Conservation (phyloP, 352 stramenopile species). For the Phytophthora nicotianae region DNA sequence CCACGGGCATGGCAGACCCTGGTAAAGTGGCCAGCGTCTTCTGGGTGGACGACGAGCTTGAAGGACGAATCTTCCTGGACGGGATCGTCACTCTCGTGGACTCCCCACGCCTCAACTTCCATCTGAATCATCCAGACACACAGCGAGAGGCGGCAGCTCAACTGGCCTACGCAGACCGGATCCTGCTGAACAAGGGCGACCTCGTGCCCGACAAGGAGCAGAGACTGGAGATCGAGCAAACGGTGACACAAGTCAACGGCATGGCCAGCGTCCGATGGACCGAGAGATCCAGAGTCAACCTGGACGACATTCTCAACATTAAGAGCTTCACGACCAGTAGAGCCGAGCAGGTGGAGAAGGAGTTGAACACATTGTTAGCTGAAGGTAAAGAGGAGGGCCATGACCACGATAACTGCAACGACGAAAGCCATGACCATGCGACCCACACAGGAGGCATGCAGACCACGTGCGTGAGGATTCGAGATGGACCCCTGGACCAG, state of each 20-base stretch:
- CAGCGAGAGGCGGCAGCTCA: conserved; percentile 93
- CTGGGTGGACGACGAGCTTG: conserved; percentile 94
- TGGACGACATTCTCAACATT: conserved; percentile 81
- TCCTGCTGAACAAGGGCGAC: conserved; percentile 99
- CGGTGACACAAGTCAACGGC: conserved; percentile 63
- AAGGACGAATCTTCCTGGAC: conserved; percentile 91
- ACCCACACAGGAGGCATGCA: conserved; percentile 71
- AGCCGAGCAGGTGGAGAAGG: conserved; percentile 60
- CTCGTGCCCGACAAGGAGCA: conserved; percentile 78
- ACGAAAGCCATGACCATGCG: conserved; percentile 19
- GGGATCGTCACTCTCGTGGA: conserved; percentile 98
- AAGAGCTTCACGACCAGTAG: conserved; percentile 77
- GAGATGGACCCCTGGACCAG: conserved; percentile 39
- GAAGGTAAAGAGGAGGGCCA: conserved; percentile 21
- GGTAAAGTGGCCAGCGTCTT: conserved; percentile 96
- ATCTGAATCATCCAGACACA: conserved; percentile 65
- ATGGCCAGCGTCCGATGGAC: conserved; percentile 75
- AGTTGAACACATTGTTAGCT: conserved; percentile 31
- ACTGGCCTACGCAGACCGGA: conserved; percentile 98
- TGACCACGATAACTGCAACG: conserved; percentile 26
- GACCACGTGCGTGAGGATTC: conserved; percentile 69
- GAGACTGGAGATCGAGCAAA: conserved; percentile 44
- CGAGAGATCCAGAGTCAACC: conserved; percentile 55
- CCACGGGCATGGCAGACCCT: conserved; percentile 93
- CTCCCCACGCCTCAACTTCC: conserved; percentile 89